These are phyloP conservation scores for Parafenestella ontariensis DNA, from an alignment of 2,329 filamentous ascomycete species.

Conservation along the genomic window DNA sequence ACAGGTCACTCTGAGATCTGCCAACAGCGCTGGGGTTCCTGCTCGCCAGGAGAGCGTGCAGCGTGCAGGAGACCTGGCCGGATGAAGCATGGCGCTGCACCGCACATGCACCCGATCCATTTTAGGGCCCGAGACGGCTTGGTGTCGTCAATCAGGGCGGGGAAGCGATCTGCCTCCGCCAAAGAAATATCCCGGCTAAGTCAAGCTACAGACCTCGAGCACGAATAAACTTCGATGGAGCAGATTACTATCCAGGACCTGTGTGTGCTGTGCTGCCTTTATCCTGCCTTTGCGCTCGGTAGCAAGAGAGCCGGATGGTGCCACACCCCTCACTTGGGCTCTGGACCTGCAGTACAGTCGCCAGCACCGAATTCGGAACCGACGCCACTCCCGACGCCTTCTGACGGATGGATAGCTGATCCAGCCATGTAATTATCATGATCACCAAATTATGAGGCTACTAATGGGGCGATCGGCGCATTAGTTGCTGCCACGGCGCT, in stretches of 20 bases:
- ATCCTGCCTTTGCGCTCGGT: background rate
- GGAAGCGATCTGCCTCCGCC: constrained; percentile 23
- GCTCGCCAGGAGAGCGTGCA: constrained; percentile 30
- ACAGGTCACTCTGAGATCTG: constrained; percentile 23
- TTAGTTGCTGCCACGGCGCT: constrained; percentile 27
- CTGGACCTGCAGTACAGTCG: constrained; percentile 7
- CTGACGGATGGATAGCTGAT: background rate
- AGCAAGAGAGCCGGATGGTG: background rate
- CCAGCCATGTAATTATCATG: constrained; percentile 7
- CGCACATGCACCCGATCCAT: background rate
- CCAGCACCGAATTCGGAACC: constrained; percentile 15
- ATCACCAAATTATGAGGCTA: constrained; percentile 8
- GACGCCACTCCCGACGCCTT: background rate
- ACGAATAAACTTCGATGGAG: background rate
- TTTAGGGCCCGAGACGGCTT: constrained; percentile 30
- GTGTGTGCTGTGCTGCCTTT: background rate
- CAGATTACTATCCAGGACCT: background rate
- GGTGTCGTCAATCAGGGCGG: constrained; percentile 21
- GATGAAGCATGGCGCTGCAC: constrained; percentile 12
- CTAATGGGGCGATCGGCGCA: constrained; percentile 12
- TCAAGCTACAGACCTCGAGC: background rate
- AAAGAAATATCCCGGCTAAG: constrained; percentile 14
- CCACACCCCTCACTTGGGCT: background rate
- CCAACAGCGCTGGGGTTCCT: constrained; percentile 24
- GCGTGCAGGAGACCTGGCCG: constrained; percentile 17